A percentile compares a stretch with the other conserved stretches of the same genome.
Conservation (phyloP, 2,329 filamentous ascomycete species). For the Pseudogymnoascus verrucosus region DNA sequence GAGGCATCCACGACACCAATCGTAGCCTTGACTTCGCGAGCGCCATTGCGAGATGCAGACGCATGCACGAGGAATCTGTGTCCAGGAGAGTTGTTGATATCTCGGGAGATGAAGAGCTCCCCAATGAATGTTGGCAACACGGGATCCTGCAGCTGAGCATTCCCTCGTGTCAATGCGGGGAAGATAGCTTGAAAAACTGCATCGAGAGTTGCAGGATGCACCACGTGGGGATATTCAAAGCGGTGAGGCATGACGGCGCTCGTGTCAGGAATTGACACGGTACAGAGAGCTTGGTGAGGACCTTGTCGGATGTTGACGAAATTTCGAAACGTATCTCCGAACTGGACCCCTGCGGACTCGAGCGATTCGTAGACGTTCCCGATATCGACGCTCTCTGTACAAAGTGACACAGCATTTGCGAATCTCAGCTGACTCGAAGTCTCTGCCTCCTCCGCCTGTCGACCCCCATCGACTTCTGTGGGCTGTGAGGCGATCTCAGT, state of each 20-base stretch:
- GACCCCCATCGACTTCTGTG: no score
- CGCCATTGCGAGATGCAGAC: no score
- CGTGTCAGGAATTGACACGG: constrained; percentile 20
- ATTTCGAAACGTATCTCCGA: constrained; percentile 7
- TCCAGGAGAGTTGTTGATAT: constrained; percentile 18
- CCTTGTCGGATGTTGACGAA: not conserved
- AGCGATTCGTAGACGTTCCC: constrained; percentile 18
- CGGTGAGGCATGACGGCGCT: constrained; percentile 27
- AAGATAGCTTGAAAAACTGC: constrained; percentile 28
- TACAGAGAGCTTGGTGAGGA: not conserved
- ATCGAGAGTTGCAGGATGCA: constrained; percentile 32
- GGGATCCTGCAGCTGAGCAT: constrained; percentile 18
- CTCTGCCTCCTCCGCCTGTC: no score
- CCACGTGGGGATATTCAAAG: constrained; percentile 27
- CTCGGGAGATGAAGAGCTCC: constrained; percentile 28
- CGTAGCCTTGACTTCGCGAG: no score
- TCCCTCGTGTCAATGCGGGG: constrained; percentile 22
- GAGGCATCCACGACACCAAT: no score
- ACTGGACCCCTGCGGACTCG: constrained; percentile 15
- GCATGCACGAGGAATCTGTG: constrained; percentile 19
- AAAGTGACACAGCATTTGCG: not conserved
- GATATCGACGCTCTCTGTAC: constrained; percentile 10
- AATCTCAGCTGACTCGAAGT: no score
- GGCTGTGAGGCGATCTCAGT: no score
- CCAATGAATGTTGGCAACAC: constrained; percentile 27